Percentiles rank a stretch among this genome's conserved stretches.
Evolutionary conservation across 2,329 filamentous ascomycete genomes (phyloP).

Genomic region (Cladosporium sp.): DNA sequence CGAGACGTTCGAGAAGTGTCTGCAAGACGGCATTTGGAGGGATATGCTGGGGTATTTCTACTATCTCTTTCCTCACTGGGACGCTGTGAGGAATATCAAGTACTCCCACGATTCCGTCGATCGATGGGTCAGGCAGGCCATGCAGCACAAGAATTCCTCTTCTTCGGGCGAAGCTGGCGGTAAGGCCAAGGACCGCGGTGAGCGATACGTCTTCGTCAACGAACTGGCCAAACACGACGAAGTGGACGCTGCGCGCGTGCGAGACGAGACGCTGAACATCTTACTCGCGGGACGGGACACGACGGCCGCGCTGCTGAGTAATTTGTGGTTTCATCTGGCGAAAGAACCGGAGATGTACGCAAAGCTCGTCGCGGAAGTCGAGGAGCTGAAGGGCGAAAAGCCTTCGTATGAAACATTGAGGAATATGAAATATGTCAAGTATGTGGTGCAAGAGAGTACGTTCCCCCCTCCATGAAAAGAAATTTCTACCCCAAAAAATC

Average conservation of each 20-base stretch:
- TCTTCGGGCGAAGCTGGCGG: conserved; percentile 15
- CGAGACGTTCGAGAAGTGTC: conserved; percentile 31
- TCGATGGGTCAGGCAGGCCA: conserved; percentile 16
- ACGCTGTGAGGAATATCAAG: conserved; percentile 14
- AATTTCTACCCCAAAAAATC: not conserved
- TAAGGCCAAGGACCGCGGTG: conserved; percentile 19
- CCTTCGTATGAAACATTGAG: conserved; percentile 35
- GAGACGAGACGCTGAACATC: conserved; percentile 44
- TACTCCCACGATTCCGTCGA: conserved; percentile 13
- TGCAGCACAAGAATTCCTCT: conserved; percentile 12
- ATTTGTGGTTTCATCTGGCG: conserved; percentile 30
- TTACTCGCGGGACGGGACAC: conserved; percentile 51
- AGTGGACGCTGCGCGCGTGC: conserved; percentile 33
- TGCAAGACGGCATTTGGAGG: conserved; percentile 10
- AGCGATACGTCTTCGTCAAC: conserved; percentile 54
- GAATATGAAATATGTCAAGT: conserved; percentile 35
- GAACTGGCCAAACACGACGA: conserved; percentile 49
- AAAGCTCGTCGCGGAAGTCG: conserved; percentile 22
- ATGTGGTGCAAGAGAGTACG: conserved; percentile 56
- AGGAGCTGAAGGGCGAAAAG: conserved; percentile 25
- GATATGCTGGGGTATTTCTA: conserved; percentile 14
- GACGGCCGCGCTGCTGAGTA: conserved; percentile 44
- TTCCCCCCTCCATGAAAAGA: not conserved
- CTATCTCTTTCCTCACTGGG: conserved; percentile 8
- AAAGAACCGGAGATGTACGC: conserved; percentile 19